These are phyloP conservation scores for Monsonia emarginata DNA, from an alignment of 441 rosid species.

Conservation along the genomic window DNA sequence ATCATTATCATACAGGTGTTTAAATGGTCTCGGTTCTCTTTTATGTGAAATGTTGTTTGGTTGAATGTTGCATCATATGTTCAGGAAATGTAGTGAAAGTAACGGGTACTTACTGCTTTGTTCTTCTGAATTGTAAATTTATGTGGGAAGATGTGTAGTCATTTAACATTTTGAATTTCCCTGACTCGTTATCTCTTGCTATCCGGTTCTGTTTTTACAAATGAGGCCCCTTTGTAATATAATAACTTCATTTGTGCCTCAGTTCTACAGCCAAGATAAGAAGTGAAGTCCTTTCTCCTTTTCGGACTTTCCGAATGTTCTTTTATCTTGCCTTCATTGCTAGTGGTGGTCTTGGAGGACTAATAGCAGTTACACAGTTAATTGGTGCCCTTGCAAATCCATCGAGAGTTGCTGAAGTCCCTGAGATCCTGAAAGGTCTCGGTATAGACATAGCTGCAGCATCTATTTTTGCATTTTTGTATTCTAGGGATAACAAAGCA, in stretches of 20 bases:
- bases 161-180: constrained; percentile 4
- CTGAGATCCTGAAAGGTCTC: constrained; percentile 50
- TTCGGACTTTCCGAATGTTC: constrained; percentile 83
- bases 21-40: too few relatives aligned
- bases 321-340: constrained; percentile 78
- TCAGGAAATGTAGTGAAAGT: neutral
- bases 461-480: constrained; percentile 61
- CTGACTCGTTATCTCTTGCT: constrained; percentile 18
- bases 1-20: too few relatives aligned
- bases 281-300: constrained; percentile 85
- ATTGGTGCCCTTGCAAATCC: constrained; percentile 64
- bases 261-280: constrained; percentile 76
- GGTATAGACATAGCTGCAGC: constrained; percentile 71
- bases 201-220: constrained; percentile 23
- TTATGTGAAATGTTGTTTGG: too few relatives aligned
- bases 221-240: constrained; percentile 21
- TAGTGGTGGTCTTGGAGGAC: constrained; percentile 63
- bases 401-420: constrained; percentile 51
- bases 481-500: constrained; percentile 59
- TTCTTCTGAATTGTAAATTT: neutral
- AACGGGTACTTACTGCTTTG: neutral
- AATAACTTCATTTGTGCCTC: constrained; percentile 30
- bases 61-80: neutral
- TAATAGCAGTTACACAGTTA: constrained; percentile 65
- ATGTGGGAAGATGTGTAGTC: neutral